A percentile compares a stretch with the other conserved stretches of the same genome.
Conservation (phyloP, 1,284 basidiomycete genomes). For the Crepidotus sp. region DNA sequence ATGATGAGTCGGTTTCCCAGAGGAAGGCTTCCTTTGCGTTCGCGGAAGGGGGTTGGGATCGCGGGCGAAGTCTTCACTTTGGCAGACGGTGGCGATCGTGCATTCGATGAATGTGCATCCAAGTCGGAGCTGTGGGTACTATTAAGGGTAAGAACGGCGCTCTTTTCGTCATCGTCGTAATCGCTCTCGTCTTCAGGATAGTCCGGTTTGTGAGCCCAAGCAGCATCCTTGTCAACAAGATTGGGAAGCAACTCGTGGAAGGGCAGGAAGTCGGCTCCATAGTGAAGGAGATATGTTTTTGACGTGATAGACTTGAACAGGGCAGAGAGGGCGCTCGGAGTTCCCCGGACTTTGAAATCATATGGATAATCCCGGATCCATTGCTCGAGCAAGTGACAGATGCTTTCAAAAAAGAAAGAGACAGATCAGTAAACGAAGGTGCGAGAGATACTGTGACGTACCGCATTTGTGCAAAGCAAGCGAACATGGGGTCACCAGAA, state of each 20-base stretch:
- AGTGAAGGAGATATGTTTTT: slow-evolving; percentile 72
- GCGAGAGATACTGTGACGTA: slow-evolving; percentile 22
- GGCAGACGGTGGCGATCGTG: slow-evolving; percentile 12
- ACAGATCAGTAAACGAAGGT: slow-evolving; percentile 13
- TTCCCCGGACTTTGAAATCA: slow-evolving; percentile 69
- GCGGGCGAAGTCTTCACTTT: slow-evolving; percentile 9
- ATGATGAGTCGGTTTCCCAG: slow-evolving; percentile 21
- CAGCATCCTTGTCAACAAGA: slow-evolving; percentile 53
- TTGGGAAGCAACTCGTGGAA: slow-evolving; percentile 60
- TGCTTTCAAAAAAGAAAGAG: slow-evolving; percentile 32
- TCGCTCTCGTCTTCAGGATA: slow-evolving; percentile 53
- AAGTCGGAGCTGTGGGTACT: slow-evolving; percentile 18
- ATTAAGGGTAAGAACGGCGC: slow-evolving; percentile 19
- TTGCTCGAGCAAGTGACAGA: slow-evolving; percentile 63
- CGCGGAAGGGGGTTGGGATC: slow-evolving; percentile 11
- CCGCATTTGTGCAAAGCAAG: slow-evolving; percentile 79
- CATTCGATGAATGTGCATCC: slow-evolving; percentile 4
- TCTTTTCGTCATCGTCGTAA: slow-evolving; percentile 46
- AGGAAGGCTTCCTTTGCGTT: slow-evolving; percentile 19
- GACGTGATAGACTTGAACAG: slow-evolving; percentile 67
- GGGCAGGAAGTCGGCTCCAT: slow-evolving; percentile 70
- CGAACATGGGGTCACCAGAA: slow-evolving; percentile 71
- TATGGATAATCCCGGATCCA: slow-evolving; percentile 68
- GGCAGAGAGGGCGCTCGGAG: slow-evolving; percentile 60
- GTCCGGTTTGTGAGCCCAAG: slow-evolving; percentile 63